Base-by-base conservation (phyloP, 1,284 basidiomycete species). In the Peniophora sp. region DNA sequence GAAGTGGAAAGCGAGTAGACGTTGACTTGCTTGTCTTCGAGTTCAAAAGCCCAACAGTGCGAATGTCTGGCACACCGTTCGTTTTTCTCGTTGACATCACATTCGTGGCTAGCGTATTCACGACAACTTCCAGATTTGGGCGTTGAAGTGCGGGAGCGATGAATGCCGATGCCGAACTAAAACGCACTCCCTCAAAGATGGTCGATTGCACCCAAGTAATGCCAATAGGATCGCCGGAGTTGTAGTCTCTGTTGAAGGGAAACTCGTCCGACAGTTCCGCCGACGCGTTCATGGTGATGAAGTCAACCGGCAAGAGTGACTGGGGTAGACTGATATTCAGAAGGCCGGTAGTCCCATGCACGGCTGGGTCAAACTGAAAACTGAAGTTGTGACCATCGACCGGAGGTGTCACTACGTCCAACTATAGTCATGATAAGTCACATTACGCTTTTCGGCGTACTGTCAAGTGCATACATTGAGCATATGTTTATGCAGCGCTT, bases 401-500 rank as follows among this genome's bases (percentile, higher is more conserved):
- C 14, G 44, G 23, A 16, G 23, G 23, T 5, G 17, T 20, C 12
- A 23, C 44, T 16, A 45, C 22, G 6, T 45, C 20, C 20, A 45
- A 23, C 44, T 23, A 45, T 10, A 17, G 39, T 6, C 27, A 9
- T 6, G 9, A n/a, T 41, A 8, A 41, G 39, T 41, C n/a, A 41
- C 9, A 41, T n/a, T 5, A 5, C 27, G 27, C 12, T 32, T 6
- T 32, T 32, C 38, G 38, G 8, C 14, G 44, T 16, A 24, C 44
- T 22, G 17, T 19, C 12, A 20, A 44, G 20, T 12, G 41, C 47
- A 10, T 56, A 64, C 67, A 55, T 64, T 65, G 34, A 56, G 50
- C 35, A n/a, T 8, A 8, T n/a, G n/a, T n/a, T 41, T 16, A 70
- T 58, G 51, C 68, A 72, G 56, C 27, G 54, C 61, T 2, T 60